phyloP scores from a whole-genome alignment of 805 yeast genomes.

The Yarrowia alimentaria region DNA sequence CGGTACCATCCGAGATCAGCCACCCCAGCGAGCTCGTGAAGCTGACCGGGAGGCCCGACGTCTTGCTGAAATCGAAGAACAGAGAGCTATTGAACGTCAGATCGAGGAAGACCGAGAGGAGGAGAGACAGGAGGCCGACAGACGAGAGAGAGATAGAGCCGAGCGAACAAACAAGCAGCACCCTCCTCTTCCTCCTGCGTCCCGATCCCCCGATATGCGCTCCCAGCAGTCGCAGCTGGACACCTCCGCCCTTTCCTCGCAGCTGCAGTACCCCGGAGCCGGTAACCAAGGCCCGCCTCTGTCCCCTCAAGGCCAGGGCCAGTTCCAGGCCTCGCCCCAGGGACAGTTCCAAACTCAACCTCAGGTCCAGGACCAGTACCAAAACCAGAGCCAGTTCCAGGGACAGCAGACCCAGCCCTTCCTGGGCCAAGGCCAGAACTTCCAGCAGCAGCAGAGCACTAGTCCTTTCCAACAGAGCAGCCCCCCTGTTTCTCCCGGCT shows the following conservation, averaged over 20 bases:
- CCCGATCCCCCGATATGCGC: conserved; percentile 20
- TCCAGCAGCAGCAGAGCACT: conserved; percentile 3
- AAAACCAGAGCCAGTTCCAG: conserved; percentile 3
- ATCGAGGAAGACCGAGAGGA: conserved; percentile 26
- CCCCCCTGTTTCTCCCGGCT: conserved; percentile 6
- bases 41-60: conserved; percentile 22
- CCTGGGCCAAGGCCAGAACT: too few species aligned
- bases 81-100: conserved; percentile 27
- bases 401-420: background rate
- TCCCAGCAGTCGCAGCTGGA: conserved; percentile 11
- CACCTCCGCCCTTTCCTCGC: conserved; percentile 14
- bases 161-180: conserved; percentile 18
- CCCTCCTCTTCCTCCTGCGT: conserved; percentile 21
- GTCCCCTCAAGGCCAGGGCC: background rate
- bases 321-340: too few species aligned
- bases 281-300: background rate
- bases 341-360: background rate
- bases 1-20: conserved; percentile 11
- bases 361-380: conserved; percentile 1
- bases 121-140: conserved; percentile 10
- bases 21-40: conserved; percentile 20
- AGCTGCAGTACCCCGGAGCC: conserved; percentile 16
- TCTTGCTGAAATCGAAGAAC: conserved; percentile 20
- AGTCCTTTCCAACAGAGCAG: too few species aligned
- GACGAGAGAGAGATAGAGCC: conserved; percentile 14